Conservation (phyloP, 2,329 filamentous ascomycete species). For the Cladosporium sp. region DNA sequence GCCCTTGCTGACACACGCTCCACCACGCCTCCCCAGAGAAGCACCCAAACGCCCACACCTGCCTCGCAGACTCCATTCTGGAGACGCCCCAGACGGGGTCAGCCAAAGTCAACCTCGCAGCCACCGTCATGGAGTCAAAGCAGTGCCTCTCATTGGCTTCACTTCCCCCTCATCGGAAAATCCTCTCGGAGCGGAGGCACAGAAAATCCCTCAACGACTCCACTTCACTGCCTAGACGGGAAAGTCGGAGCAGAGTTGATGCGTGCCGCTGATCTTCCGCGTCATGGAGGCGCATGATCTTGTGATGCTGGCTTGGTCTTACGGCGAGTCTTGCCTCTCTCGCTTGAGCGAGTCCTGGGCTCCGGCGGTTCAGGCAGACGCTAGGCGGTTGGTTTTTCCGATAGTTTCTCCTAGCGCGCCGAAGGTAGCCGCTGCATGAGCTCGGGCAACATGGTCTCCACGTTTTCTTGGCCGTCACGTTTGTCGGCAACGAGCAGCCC, state of each 20-base stretch:
- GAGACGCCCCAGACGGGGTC: constrained; percentile 10
- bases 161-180: constrained; percentile 9
- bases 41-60: constrained; percentile 8
- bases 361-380: background rate
- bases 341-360: background rate
- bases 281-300: background rate
- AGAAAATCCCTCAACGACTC: constrained; percentile 13
- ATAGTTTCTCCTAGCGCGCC: constrained; percentile 10
- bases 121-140: constrained; percentile 4
- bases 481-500: background rate
- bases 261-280: constrained; percentile 9
- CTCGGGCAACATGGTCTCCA: background rate
- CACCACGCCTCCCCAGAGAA: background rate
- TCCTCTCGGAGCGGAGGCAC: constrained; percentile 11
- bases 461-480: background rate
- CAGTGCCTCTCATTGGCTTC: constrained; percentile 4
- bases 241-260: constrained; percentile 10
- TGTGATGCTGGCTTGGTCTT: background rate
- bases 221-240: background rate
- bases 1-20: background rate
- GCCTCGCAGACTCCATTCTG: constrained; percentile 3
- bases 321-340: constrained; percentile 6
- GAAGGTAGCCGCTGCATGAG: background rate
- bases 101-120: constrained; percentile 1
- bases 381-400: constrained; percentile 6